These are phyloP conservation scores for Viridothelium virens DNA, from an alignment of 495 filamentous ascomycete species.

Conservation along the genomic window DNA sequence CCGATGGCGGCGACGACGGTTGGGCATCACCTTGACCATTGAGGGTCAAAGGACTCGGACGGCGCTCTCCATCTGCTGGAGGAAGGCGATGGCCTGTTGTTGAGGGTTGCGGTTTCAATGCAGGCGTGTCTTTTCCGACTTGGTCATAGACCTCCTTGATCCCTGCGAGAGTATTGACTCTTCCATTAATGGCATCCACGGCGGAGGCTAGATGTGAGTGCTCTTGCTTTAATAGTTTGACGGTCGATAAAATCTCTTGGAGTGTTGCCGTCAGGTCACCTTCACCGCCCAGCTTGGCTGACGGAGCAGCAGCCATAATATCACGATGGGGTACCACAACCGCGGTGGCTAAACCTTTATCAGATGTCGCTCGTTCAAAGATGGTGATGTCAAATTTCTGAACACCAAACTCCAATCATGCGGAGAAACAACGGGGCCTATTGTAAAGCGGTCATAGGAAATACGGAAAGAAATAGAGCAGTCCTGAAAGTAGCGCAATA, in stretches of 20 bases:
- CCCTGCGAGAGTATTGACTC: slow-evolving; percentile 53
- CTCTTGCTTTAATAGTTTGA: slow-evolving; percentile 48
- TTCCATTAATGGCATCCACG: slow-evolving; percentile 58
- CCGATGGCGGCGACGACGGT: slow-evolving; percentile 17
- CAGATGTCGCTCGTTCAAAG: neutral
- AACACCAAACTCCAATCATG: neutral
- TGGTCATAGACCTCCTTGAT: slow-evolving; percentile 48
- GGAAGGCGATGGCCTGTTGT: slow-evolving; percentile 11
- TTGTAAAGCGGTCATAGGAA: neutral
- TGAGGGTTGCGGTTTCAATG: slow-evolving; percentile 3
- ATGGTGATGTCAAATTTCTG: neutral
- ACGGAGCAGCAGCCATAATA: neutral
- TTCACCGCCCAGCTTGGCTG: neutral
- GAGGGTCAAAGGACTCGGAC: slow-evolving; percentile 17
- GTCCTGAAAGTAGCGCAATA: too few species aligned
- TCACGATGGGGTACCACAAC: neutral
- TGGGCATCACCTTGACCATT: slow-evolving; percentile 16
- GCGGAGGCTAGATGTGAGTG: slow-evolving; percentile 53
- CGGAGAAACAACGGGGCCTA: neutral
- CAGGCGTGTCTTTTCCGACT: slow-evolving; percentile 22
- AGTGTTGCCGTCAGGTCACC: slow-evolving; percentile 13
- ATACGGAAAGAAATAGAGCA: neutral
- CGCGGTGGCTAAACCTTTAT: too few species aligned
- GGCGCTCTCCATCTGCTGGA: slow-evolving; percentile 13
- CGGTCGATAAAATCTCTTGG: slow-evolving; percentile 42